Evolutionary conservation across 2,329 filamentous ascomycete species (phyloP), one percentile per base, ranked within the genome.

Genomic region (Fusarium nanum): DNA sequence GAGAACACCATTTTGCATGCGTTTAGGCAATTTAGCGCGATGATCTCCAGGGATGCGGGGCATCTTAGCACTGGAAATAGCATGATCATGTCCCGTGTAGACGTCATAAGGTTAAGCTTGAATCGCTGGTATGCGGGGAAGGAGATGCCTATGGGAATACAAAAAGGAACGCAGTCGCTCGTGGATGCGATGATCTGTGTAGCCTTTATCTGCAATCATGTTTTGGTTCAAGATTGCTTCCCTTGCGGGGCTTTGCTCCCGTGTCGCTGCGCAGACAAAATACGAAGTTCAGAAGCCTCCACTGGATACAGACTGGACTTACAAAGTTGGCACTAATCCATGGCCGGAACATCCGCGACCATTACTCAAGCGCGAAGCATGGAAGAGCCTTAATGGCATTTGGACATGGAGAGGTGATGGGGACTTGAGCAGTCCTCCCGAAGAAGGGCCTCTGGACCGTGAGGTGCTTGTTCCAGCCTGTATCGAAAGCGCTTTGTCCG

Each of bases 321-420:
- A 81, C 57, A 77, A 82, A 7, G 83, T 87, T 22, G 86, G 86
- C 34, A 86, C 80, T 2, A 78, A 84, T 41, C 85, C 86, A 0
- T 88, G 87, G 87, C 85, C 85, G 4, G 85, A 89, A 50, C 83
- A 89, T 67, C 87, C 87, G 12, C 84, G 87, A 0, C 87, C 87
- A 5, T 86, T 85, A 69, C 82, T 89, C 11, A 82, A 83, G 37
- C 84, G 87, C 7, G 79, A 85, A 7, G 72, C 78, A 7, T 89
- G 87, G 87, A 78, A 85, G 75, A 87, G 81, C 46, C 79, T 89
- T 8, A 89, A 89, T 60, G 87, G 87, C 0, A 82, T 89, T 7
- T 89, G 87, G 87, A 85, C 83, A 4, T 89, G 83, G 74, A 80
- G 81, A 42, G 78, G 78, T 7, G 68, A 76, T 0, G 64, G 59